Conservation (phyloP, 1,284 basidiomycete species). For the Ganoderma sp. region DNA sequence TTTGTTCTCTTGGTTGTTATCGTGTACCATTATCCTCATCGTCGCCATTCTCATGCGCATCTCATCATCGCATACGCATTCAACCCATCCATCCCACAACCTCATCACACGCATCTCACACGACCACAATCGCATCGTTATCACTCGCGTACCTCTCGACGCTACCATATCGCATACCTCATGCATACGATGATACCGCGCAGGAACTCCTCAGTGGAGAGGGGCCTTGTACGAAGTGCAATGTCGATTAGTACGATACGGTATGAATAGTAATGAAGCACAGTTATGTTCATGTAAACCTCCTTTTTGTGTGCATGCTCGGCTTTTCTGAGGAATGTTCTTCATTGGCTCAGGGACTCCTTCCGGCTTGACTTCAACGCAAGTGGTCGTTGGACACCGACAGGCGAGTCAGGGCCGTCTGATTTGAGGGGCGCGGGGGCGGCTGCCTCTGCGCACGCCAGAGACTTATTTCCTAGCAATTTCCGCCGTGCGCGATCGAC, state of each 20-base stretch:
- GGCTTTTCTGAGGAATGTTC: background rate
- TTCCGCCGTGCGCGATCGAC: slow-evolving; percentile 1
- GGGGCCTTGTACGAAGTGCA: slow-evolving; percentile 17
- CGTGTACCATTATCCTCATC: slow-evolving; percentile 20
- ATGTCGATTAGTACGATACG: slow-evolving; percentile 21
- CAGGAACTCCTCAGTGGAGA: slow-evolving; percentile 7
- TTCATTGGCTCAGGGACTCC: background rate
- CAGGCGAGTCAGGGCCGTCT: background rate
- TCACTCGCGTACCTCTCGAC: slow-evolving; percentile 14
- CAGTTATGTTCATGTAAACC: slow-evolving; percentile 4
- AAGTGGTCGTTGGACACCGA: background rate
- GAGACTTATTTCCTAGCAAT: background rate
- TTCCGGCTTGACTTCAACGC: background rate
- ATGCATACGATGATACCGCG: slow-evolving; percentile 26
- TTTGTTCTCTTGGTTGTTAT: slow-evolving; percentile 28
- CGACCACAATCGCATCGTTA: slow-evolving; percentile 12
- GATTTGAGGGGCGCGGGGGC: background rate
- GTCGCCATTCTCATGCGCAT: slow-evolving; percentile 10
- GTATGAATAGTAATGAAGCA: slow-evolving; percentile 22
- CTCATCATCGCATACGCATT: slow-evolving; percentile 22
- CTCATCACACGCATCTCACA: slow-evolving; percentile 2
- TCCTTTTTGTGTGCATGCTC: background rate
- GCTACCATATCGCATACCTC: slow-evolving; percentile 15
- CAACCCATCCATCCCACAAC: background rate
- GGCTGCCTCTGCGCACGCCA: background rate